Evolutionary conservation across 2,329 filamentous ascomycete genomes (phyloP), one percentile per base, ranked within the genome.

Genomic region (Lecanicillium sp.): DNA sequence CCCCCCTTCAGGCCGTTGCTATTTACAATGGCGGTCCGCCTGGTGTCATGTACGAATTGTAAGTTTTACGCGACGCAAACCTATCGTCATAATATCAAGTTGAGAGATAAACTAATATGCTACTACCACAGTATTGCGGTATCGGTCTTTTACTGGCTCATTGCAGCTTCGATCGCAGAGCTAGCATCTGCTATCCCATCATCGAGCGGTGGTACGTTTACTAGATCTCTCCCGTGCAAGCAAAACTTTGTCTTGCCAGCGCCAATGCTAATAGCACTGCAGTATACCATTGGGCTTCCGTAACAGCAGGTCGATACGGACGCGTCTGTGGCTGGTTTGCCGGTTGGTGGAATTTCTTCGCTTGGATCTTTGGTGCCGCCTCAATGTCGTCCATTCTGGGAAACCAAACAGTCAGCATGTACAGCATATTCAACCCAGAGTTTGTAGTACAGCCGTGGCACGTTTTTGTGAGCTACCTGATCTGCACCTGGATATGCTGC

Each of bases 21-120:
- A 67, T 79, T 43, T 69, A 64, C 50, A 80, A 81, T 56, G 78
- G 78, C 44, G 78, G 78, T 0, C 71, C 75, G 1, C 70, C 77
- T 0, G 75, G 75, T 12, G 70, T 78, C 1, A 57, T 81, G 2
- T 81, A 79, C 55, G 77, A 80, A 57, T 78, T 80, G 38, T 40
- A n/a, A 31, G 38, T 40, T 7, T 4, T 4, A 11, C 5, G 9
- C 11, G 13, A 8, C 8, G 3, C n/a, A 25, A n/a, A n/a, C n/a
- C n/a, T n/a, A n/a, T n/a, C n/a, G n/a, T n/a, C 31, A 33, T 5
- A 5, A 14, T 18, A 14, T 33, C 31, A 33, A 33, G 31, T n/a
- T n/a, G n/a, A n/a, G n/a, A n/a, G n/a, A n/a, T n/a, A n/a, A n/a
- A n/a, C 33, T 36, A 16, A 40, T 33, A 3, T 2, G 9, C 7